These are phyloP conservation scores for Neoscytalidium dimidiatum DNA, from an alignment of 2,329 filamentous ascomycete genomes.

Conservation along the genomic window DNA sequence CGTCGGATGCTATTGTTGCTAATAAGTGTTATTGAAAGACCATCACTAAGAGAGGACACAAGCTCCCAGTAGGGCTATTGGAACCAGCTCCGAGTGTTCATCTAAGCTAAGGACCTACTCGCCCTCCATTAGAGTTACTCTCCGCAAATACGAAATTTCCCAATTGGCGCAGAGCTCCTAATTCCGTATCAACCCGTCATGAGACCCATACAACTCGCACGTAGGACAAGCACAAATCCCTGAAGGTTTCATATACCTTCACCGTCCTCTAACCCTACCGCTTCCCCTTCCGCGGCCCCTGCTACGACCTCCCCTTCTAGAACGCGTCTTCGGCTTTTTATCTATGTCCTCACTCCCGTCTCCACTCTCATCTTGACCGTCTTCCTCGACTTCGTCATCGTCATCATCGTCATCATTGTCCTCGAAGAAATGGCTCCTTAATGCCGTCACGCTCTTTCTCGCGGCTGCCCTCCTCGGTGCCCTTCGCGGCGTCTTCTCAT, in stretches of 20 bases:
- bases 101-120: too few relatives aligned
- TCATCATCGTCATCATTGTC: not conserved
- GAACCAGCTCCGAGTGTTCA: too few relatives aligned
- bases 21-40: too few relatives aligned
- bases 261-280: constrained; percentile 7
- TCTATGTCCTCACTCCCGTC: not conserved
- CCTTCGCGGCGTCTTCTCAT: not conserved
- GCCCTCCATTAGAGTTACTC: too few relatives aligned
- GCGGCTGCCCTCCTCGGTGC: constrained; percentile 18
- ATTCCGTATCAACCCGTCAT: too few relatives aligned
- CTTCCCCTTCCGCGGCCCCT: constrained; percentile 15
- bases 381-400: not conserved
- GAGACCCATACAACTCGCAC: too few relatives aligned
- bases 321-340: not conserved
- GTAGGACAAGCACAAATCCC: too few relatives aligned
- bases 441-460: constrained; percentile 20
- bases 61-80: too few relatives aligned
- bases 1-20: too few relatives aligned
- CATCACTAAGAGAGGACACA: too few relatives aligned
- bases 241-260: not conserved
- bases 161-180: too few relatives aligned
- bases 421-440: constrained; percentile 22
- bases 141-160: too few relatives aligned
- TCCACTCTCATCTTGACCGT: not conserved
- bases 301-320: not conserved